Percentiles rank a stretch among this genome's conserved stretches.
Conservation (phyloP, 2,329 filamentous ascomycete species). For the Fusarium drepaniforme region DNA sequence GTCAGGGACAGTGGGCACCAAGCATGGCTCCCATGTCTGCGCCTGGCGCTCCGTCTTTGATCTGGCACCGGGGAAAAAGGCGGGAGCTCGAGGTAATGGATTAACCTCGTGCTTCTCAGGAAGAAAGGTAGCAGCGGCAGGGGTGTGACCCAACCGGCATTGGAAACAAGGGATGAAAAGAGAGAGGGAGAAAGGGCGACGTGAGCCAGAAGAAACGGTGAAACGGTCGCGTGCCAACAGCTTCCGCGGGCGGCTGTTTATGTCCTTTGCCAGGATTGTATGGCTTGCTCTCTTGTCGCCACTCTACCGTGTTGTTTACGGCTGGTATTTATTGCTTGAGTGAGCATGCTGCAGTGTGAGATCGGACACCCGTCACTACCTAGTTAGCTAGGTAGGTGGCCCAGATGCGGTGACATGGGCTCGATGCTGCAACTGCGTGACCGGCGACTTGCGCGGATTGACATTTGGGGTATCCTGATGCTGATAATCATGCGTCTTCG, state of each 20-base stretch:
- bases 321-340: not conserved
- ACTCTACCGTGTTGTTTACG: not conserved
- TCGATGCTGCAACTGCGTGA: conserved; percentile 1
- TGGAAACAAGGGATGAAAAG: conserved; percentile 17
- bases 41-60: conserved; percentile 9
- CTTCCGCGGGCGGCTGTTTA: not conserved
- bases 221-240: conserved; percentile 22
- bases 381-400: not conserved
- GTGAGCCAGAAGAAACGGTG: conserved; percentile 14
- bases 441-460: not conserved
- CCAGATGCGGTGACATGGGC: conserved; percentile 20
- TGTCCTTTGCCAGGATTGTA: conserved; percentile 1
- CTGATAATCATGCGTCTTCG: not conserved
- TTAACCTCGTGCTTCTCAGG: not conserved
- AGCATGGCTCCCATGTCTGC: conserved; percentile 10
- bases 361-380: not conserved
- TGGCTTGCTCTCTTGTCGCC: conserved; percentile 3
- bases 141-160: not conserved
- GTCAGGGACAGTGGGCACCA: not conserved
- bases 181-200: conserved; percentile 4
- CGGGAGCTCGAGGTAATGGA: conserved; percentile 17
- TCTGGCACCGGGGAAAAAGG: conserved; percentile 29
- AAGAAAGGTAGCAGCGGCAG: not conserved
- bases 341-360: not conserved
- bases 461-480: not conserved